A percentile compares a stretch with the other conserved stretches of the same genome.
These are phyloP conservation scores for Globisporangium alternatum DNA, from an alignment of 352 stramenopile species.

Conservation along the genomic window DNA sequence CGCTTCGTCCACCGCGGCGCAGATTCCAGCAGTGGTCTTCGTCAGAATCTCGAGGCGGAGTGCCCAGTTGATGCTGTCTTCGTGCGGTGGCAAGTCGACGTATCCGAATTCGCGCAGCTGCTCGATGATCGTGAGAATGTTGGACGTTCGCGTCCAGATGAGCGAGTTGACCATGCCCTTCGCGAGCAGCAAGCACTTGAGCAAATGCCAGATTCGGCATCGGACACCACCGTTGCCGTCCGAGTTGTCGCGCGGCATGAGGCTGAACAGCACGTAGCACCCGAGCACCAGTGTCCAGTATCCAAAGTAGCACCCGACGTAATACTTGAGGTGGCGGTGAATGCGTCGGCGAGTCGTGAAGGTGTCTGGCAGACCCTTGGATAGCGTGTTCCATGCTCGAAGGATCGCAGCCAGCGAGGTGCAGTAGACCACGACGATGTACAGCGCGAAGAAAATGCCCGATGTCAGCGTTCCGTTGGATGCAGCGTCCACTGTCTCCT, in stretches of 20 bases:
- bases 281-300: slow-evolving; percentile 80
- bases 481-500: slow-evolving; percentile 10
- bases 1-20: slow-evolving; percentile 59
- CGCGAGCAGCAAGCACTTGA: slow-evolving; percentile 64
- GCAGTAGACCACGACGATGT: slow-evolving; percentile 80
- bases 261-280: slow-evolving; percentile 64
- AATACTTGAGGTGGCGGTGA: slow-evolving; percentile 84
- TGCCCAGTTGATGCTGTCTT: slow-evolving; percentile 87
- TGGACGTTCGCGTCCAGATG: slow-evolving; percentile 83
- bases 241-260: slow-evolving; percentile 38
- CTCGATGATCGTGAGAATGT: slow-evolving; percentile 74
- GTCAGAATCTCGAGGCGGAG: slow-evolving; percentile 84
- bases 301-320: slow-evolving; percentile 84
- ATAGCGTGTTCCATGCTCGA: slow-evolving; percentile 76
- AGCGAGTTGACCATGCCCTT: slow-evolving; percentile 82
- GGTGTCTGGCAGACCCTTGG: slow-evolving; percentile 71
- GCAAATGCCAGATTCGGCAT: slow-evolving; percentile 69
- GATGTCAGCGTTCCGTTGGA: slow-evolving; percentile 46
- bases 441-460: slow-evolving; percentile 78
- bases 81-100: slow-evolving; percentile 55
- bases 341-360: slow-evolving; percentile 75
- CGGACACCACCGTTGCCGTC: slow-evolving; percentile 32
- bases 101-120: slow-evolving; percentile 60
- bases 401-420: slow-evolving; percentile 74
- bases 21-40: slow-evolving; percentile 86